These are phyloP conservation scores for Gomphus sp. DNA, from an alignment of 1,284 basidiomycete species.

Conservation along the genomic window DNA sequence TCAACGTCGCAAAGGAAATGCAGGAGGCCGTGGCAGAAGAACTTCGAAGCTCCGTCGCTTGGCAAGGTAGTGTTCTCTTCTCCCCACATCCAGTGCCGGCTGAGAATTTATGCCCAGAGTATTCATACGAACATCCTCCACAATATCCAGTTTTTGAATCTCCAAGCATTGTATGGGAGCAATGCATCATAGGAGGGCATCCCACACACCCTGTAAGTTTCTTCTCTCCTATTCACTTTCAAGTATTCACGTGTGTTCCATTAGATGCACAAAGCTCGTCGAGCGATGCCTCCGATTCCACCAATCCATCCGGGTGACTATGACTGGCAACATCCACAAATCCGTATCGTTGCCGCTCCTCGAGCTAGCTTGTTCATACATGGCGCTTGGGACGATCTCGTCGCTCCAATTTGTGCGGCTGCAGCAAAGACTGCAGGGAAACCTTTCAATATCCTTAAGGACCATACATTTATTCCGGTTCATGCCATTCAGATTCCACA, in stretches of 20 bases:
- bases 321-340: constrained; percentile 35
- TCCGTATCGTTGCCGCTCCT: constrained; percentile 36
- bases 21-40: constrained; percentile 21
- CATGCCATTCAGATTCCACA: constrained; percentile 42
- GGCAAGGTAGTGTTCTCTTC: constrained; percentile 23
- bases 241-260: neutral
- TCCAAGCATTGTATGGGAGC: constrained; percentile 43
- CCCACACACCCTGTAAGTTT: constrained; percentile 40
- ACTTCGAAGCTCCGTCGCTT: constrained; percentile 33
- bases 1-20: neutral
- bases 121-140: constrained; percentile 38
- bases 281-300: constrained; percentile 36
- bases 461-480: constrained; percentile 34
- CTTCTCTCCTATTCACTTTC: neutral
- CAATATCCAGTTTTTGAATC: constrained; percentile 27
- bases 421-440: constrained; percentile 26
- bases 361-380: constrained; percentile 32
- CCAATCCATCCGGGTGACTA: constrained; percentile 32
- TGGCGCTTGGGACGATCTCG: constrained; percentile 32
- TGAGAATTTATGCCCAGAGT: constrained; percentile 15
- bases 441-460: constrained; percentile 23
- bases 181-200: constrained; percentile 46
- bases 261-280: constrained; percentile 46
- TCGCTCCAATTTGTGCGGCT: constrained; percentile 27
- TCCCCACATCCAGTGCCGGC: neutral